These are phyloP conservation scores for Biscutella laevigata DNA, from an alignment of 441 rosid species.

Conservation along the genomic window DNA sequence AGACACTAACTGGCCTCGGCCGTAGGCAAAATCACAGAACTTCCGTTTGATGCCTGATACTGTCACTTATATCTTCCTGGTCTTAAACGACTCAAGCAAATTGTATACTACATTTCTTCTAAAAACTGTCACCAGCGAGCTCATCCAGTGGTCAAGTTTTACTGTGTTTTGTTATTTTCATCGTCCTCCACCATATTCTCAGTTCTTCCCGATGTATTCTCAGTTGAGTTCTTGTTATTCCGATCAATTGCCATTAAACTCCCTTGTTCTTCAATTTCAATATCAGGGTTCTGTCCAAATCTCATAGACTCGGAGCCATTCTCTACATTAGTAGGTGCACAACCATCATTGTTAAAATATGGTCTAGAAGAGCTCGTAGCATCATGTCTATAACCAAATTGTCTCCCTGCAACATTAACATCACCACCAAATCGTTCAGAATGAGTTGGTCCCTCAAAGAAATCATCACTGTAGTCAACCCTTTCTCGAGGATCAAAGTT, in stretches of 20 bases:
- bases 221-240: slow-evolving; percentile 44
- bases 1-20: slow-evolving; percentile 9
- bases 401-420: slow-evolving; percentile 56
- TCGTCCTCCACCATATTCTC: slow-evolving; percentile 51
- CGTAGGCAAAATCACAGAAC: background rate
- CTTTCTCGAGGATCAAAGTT: slow-evolving; percentile 54
- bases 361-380: slow-evolving; percentile 55
- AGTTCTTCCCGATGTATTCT: slow-evolving; percentile 48
- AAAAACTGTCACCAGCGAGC: slow-evolving; percentile 44
- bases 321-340: slow-evolving; percentile 38
- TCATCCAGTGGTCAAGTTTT: slow-evolving; percentile 41
- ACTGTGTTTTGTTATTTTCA: slow-evolving; percentile 46
- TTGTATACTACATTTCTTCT: slow-evolving; percentile 47
- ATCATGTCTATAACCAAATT: slow-evolving; percentile 57
- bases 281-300: slow-evolving; percentile 37
- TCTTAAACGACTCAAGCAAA: slow-evolving; percentile 19
- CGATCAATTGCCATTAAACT: slow-evolving; percentile 53
- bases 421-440: slow-evolving; percentile 59
- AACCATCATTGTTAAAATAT: slow-evolving; percentile 37
- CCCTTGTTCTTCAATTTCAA: slow-evolving; percentile 40
- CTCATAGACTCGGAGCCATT: slow-evolving; percentile 49
- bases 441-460: slow-evolving; percentile 44
- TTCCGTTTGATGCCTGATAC: background rate
- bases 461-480: slow-evolving; percentile 39
- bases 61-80: slow-evolving; percentile 7